Evolutionary conservation across 176 grass and related monocot genomes (phyloP), one percentile per base, ranked within the genome.

Genomic region (Zoysia japonica): DNA sequence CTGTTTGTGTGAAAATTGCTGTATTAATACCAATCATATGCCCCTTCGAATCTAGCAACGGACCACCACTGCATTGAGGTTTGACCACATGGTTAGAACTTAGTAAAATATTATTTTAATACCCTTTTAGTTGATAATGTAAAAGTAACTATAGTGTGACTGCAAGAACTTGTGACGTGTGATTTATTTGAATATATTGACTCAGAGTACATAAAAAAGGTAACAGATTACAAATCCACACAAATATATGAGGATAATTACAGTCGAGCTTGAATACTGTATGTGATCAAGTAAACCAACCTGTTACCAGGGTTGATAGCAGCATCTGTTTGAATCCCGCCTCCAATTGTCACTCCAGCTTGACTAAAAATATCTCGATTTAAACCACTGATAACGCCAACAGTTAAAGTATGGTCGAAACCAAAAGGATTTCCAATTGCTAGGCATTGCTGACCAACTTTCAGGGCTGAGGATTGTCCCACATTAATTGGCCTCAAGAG

Each of bases 351-450:
- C 46, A 94, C 96, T 67, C 96, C 92, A 84, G 90, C 85, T 83
- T 93, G 79, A 84, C 96, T 99, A 56, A 92, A 90, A 91, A 95
- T 95, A 84, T 98, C 96, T 82, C 92, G 88, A 85, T 98, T 91
- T 60, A 98, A 82, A 80, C 92, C 96, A 82, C 96, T 99, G 61
- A 99, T 89, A 83, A 99, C 90, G 67, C 96, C 96, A 59, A 91
- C 92, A 65, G 96, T 95, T 43, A 98, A 75, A 70, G 92, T 91
- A 87, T 98, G 96, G 46, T 98, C 96, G 65, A 98, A 98, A 71
- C 96, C 96, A 91, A 98, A 98, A 47, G 92, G 92, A 74, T 98
- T 98, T 70, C 96, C 96, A 71, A 95, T 98, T 35, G 96, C 96
- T 82, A 98, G 85, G 77, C 96, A 98, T 84, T 98, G 96, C 17